Evolutionary conservation across 2,329 filamentous ascomycete genomes (phyloP).

Genomic region (Colletotrichum sp.): DNA sequence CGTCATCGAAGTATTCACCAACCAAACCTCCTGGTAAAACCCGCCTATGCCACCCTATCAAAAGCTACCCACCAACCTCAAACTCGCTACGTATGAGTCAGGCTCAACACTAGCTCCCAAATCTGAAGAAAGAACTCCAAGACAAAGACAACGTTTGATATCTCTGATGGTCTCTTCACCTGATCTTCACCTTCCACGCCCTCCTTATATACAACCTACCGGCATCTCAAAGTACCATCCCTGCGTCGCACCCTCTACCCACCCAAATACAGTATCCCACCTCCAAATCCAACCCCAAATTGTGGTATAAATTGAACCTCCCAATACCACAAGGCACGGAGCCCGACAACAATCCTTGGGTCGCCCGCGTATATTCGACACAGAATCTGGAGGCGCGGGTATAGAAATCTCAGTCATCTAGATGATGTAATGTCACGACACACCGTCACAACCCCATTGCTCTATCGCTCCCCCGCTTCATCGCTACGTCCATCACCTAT

Average conservation of each 20-base stretch:
- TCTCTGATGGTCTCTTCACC: neutral
- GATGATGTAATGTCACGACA: neutral
- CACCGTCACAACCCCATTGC: no score
- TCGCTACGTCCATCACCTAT: neutral
- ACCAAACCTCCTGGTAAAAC: no score
- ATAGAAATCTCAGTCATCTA: neutral
- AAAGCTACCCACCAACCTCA: no score
- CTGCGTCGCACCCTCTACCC: no score
- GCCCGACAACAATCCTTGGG: neutral
- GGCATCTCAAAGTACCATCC: neutral
- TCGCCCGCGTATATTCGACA: neutral
- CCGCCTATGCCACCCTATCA: no score
- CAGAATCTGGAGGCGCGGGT: neutral
- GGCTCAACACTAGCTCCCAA: no score
- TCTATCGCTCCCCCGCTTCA: no score
- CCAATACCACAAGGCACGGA: rapidly evolving
- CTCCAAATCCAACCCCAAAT: neutral
- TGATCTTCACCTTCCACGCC: neutral
- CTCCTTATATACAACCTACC: neutral
- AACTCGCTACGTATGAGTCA: no score
- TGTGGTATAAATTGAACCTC: neutral
- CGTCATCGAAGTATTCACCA: neutral
- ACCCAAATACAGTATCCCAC: neutral
- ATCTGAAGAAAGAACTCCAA: no score
- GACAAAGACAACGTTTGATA: no score